phyloP scores from a whole-genome alignment of 2,329 filamentous ascomycete species.

The Botrytis sinoallii region DNA sequence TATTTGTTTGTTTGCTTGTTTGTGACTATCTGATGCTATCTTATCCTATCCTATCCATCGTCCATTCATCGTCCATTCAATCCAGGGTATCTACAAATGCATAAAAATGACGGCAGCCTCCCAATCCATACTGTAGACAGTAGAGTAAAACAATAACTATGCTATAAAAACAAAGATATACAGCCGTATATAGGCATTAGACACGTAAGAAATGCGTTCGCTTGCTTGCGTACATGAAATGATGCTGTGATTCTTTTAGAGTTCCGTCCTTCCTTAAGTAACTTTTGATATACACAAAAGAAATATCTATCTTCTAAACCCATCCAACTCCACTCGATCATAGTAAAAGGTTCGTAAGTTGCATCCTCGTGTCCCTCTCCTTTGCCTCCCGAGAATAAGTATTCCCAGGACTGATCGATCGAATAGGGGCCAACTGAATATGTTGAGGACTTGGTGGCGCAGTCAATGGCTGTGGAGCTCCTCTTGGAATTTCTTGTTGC shows the following conservation, averaged over 20 bases:
- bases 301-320: slow-evolving; percentile 2
- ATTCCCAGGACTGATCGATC: slow-evolving; percentile 22
- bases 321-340: not conserved
- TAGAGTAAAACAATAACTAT: slow-evolving; percentile 14
- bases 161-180: slow-evolving; percentile 13
- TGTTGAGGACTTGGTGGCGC: slow-evolving; percentile 33
- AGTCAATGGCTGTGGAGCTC: slow-evolving; percentile 26
- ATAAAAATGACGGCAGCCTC: slow-evolving; percentile 1
- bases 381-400: slow-evolving; percentile 23
- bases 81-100: slow-evolving; percentile 16
- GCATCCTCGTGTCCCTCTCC: slow-evolving; percentile 36
- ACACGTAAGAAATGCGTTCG: slow-evolving; percentile 6
- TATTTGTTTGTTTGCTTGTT: not conserved
- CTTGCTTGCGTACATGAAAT: slow-evolving; percentile 6
- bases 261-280: not conserved
- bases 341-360: slow-evolving; percentile 33
- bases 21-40: not conserved
- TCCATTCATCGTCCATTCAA: slow-evolving; percentile 11
- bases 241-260: slow-evolving; percentile 2
- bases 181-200: slow-evolving; percentile 1
- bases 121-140: slow-evolving; percentile 10
- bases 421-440: slow-evolving; percentile 35
- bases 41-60: not conserved
- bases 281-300: slow-evolving; percentile 13
- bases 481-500: slow-evolving; percentile 24